Percentiles rank a stretch among this genome's conserved stretches.
These are phyloP conservation scores for Clitopilus hobsonii DNA, from an alignment of 768 basidiomycete species.

Conservation along the genomic window DNA sequence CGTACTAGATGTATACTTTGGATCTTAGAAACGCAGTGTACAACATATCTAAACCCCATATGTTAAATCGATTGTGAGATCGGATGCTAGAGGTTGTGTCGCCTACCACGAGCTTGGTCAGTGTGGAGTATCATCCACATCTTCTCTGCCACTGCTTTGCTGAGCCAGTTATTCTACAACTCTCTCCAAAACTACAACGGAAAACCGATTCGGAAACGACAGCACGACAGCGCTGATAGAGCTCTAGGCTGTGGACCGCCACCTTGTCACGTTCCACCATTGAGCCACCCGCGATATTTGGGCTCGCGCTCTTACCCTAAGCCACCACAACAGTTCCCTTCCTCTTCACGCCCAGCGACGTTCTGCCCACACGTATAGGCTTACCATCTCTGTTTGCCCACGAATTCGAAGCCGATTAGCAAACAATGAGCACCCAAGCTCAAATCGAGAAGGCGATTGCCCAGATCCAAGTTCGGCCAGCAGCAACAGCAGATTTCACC, in stretches of 20 bases:
- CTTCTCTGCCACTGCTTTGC: not conserved
- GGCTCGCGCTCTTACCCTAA: constrained; percentile 9
- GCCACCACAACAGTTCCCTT: constrained; percentile 4
- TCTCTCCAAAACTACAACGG: too few relatives aligned
- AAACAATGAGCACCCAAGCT: constrained; percentile 31
- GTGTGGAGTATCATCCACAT: too few relatives aligned
- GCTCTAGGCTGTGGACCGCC: constrained; percentile 7
- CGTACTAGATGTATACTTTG: constrained; percentile 80
- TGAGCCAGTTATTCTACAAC: too few relatives aligned
- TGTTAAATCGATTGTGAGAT: not conserved
- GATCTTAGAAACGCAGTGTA: constrained; percentile 23
- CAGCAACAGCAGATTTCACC: constrained; percentile 76
- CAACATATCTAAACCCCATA: constrained; percentile 2
- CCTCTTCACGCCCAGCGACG: constrained; percentile 6
- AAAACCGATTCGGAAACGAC: too few relatives aligned
- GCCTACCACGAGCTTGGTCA: not conserved
- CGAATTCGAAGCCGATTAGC: constrained; percentile 9
- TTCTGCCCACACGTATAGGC: constrained; percentile 3
- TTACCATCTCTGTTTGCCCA: not conserved
- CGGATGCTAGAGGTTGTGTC: not conserved
- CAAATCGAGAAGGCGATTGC: constrained; percentile 67
- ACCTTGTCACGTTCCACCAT: constrained; percentile 21
- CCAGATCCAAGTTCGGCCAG: constrained; percentile 51
- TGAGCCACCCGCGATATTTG: not conserved
- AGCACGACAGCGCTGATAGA: not conserved